These are phyloP conservation scores for Cercospora beticola DNA, from an alignment of 2,329 filamentous ascomycete species.

Conservation along the genomic window DNA sequence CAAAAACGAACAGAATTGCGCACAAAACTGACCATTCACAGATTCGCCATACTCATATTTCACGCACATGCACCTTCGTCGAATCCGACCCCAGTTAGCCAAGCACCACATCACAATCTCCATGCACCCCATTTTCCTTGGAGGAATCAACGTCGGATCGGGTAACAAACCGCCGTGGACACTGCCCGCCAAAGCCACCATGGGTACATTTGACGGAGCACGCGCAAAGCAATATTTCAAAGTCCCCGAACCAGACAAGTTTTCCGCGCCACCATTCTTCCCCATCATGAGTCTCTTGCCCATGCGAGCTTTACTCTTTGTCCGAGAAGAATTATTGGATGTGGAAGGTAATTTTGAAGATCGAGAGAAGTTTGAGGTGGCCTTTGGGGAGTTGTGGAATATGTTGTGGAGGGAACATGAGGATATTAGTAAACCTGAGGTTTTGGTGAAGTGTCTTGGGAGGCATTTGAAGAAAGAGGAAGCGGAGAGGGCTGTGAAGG, in stretches of 20 bases:
- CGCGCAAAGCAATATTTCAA: constrained; percentile 56
- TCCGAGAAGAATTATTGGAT: constrained; percentile 57
- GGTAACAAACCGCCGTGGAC: constrained; percentile 73
- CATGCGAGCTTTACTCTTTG: constrained; percentile 54
- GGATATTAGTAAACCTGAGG: constrained; percentile 60
- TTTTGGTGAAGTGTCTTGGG: constrained; percentile 49
- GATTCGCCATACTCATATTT: constrained; percentile 19
- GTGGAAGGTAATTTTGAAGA: constrained; percentile 30
- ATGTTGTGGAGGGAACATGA: constrained; percentile 62
- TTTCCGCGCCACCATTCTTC: constrained; percentile 50
- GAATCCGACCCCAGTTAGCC: constrained; percentile 14
- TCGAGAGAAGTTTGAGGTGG: constrained; percentile 50
- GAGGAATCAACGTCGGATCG: constrained; percentile 46
- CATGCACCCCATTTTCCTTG: constrained; percentile 69
- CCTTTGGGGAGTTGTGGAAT: constrained; percentile 58
- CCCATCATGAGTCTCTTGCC: constrained; percentile 54
- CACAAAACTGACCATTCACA: not conserved
- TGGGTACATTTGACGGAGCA: constrained; percentile 52
- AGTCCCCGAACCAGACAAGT: constrained; percentile 12
- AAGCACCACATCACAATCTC: constrained; percentile 20
- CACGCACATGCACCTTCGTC: constrained; percentile 21
- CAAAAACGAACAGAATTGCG: not conserved
- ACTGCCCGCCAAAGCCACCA: constrained; percentile 64
- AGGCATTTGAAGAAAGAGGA: constrained; percentile 47
- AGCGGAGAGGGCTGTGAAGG: constrained; percentile 21